A percentile compares a stretch with the other conserved stretches of the same genome.
Evolutionary conservation across 306 rosid species (phyloP).

Genomic region (Boehmeria nivea): DNA sequence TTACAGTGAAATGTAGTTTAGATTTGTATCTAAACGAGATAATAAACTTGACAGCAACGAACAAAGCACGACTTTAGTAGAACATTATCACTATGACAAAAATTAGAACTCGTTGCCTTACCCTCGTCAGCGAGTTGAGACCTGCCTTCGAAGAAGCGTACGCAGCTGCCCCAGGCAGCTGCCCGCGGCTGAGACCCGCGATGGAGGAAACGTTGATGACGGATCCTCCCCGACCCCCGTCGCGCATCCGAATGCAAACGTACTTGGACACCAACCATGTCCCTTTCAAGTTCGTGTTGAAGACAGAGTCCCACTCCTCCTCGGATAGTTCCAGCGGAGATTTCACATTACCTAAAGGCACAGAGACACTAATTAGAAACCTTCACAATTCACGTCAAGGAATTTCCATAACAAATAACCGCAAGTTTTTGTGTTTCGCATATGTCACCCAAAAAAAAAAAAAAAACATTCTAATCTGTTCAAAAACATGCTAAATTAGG

Average conservation of each 20-base stretch:
- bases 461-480: no score
- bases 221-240: slow-evolving; percentile 47
- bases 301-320: slow-evolving; percentile 58
- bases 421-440: no score
- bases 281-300: slow-evolving; percentile 58
- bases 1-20: no score
- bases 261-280: slow-evolving; percentile 70
- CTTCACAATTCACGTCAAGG: background rate
- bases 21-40: no score
- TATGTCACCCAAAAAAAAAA: no score
- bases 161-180: slow-evolving; percentile 54
- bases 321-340: slow-evolving; percentile 50
- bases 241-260: slow-evolving; percentile 51
- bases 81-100: no score
- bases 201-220: slow-evolving; percentile 69
- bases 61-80: no score
- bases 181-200: slow-evolving; percentile 54
- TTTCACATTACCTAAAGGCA: slow-evolving; percentile 48
- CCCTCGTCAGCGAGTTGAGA: slow-evolving; percentile 52
- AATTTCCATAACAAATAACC: no score
- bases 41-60: no score
- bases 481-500: no score
- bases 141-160: slow-evolving; percentile 57
- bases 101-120: slow-evolving; percentile 19
- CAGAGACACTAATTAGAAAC: background rate